These are phyloP conservation scores for Cryphonectria japonica DNA, from an alignment of 2,329 filamentous ascomycete genomes.

Conservation along the genomic window DNA sequence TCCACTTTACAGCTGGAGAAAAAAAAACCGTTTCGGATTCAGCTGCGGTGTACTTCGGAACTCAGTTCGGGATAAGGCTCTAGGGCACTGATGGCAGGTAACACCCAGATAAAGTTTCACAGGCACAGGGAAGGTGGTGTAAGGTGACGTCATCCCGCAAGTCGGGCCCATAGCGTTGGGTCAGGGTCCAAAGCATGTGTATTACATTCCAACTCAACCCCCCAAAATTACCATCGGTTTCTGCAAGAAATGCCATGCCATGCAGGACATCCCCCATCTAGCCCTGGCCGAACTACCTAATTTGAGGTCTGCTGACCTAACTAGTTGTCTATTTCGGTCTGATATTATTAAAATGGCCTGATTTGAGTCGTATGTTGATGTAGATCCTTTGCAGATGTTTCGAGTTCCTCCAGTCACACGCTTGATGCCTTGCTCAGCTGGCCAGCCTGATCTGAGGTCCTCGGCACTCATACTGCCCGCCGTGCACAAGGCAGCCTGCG, in stretches of 20 bases:
- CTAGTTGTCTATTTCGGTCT: neutral
- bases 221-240: neutral
- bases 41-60: too few species aligned
- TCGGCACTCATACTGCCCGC: neutral
- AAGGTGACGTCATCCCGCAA: neutral
- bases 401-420: neutral
- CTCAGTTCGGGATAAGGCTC: neutral
- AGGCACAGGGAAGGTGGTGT: neutral
- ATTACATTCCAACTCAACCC: neutral
- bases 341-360: neutral
- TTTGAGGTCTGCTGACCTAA: neutral
- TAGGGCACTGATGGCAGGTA: neutral
- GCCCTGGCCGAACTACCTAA: neutral
- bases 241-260: neutral
- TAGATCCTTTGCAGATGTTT: neutral
- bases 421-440: neutral
- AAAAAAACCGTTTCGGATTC: neutral
- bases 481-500: neutral
- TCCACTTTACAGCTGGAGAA: neutral
- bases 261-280: neutral
- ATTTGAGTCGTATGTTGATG: neutral
- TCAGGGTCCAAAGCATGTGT: slow-evolving; percentile 1
- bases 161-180: neutral
- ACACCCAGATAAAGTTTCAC: neutral
- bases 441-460: neutral